Evolutionary conservation across 2,329 filamentous ascomycete genomes (phyloP), one percentile per base, ranked within the genome.

Genomic region (Tetracladium maxilliforme): DNA sequence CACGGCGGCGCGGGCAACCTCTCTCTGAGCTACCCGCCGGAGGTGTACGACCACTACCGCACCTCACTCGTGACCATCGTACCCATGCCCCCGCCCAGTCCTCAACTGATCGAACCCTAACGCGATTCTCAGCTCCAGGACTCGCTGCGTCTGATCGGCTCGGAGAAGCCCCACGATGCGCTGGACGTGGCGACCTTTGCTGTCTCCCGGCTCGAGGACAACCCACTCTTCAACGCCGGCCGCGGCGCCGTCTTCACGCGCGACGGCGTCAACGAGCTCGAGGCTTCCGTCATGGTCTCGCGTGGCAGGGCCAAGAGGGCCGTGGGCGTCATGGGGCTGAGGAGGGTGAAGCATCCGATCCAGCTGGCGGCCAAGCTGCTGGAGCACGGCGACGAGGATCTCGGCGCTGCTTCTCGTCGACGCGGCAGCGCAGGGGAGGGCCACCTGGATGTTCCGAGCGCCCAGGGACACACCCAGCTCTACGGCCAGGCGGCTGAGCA

Each of bases 161-260:
- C 11, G 7, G 14, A 30, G 31, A 23, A 27, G 17, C 21, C 23
- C 21, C 27, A 32, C 15, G 16, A 25, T 21, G 79, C 84, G 1
- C 61, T 93, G 10, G 72, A 82, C 28, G 66, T 72, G 1, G 82
- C 81, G 3, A 75, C 76, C 3, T 67, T 75, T 45, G 83, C 83
- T 22, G 82, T 92, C 8, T 56, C 60, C 2, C 61, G 75, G 14
- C 66, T 93, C 10, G 84, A 93, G 52, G 61, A 92, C 42, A 70
- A 84, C 41, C 64, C 75, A 3, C 65, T 92, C 5, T 92, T 90
- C 63, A 93, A 93, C 53, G 72, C 73, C 29, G 83, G 73, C 6
- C 74, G 72, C 39, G 86, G 86, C 26, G 80, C 83, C 25, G 83
- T 92, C 12, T 93, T 92, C 49, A 92, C 82, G 1, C 70, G 74